Percentiles rank a stretch among this genome's conserved stretches.
phyloP scores from a whole-genome alignment of 495 filamentous ascomycete species.

The Parachaetomium inaequale region DNA sequence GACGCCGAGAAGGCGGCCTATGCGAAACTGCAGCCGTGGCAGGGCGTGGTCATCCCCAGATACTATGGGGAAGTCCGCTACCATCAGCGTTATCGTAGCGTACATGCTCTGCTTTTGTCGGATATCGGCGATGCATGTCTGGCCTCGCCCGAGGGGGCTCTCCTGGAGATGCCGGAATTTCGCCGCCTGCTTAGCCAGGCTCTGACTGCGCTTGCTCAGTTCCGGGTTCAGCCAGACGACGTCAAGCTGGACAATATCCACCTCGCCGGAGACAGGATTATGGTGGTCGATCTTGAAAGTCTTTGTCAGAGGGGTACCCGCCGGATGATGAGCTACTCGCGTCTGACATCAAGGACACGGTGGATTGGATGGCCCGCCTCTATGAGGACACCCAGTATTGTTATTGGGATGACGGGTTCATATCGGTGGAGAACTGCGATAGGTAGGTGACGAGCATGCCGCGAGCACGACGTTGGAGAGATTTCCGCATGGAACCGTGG shows the following conservation, averaged over 20 bases:
- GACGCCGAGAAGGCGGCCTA: neutral
- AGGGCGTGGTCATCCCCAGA: neutral
- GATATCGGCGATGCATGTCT: neutral
- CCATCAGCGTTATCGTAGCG: no score
- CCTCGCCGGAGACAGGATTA: neutral
- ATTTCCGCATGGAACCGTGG: conserved; percentile 25
- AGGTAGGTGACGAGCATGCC: conserved; percentile 13
- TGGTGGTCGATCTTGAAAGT: neutral
- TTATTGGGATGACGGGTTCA: neutral
- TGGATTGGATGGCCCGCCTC: neutral
- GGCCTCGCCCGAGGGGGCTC: neutral
- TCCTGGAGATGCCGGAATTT: neutral
- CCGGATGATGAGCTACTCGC: neutral
- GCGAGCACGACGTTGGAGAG: conserved; percentile 26
- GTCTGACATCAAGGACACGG: neutral
- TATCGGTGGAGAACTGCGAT: conserved; percentile 1
- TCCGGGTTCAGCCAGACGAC: neutral
- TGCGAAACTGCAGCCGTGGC: neutral
- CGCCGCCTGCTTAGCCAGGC: neutral
- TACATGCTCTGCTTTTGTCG: neutral
- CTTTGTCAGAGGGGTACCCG: neutral
- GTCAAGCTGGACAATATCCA: conserved; percentile 2
- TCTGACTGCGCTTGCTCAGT: neutral
- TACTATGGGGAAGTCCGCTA: neutral
- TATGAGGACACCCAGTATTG: neutral